Percentiles rank a stretch among this genome's conserved stretches.
phyloP scores from a whole-genome alignment of 73 alveolate species.

The Paramecium tetraurelia region DNA sequence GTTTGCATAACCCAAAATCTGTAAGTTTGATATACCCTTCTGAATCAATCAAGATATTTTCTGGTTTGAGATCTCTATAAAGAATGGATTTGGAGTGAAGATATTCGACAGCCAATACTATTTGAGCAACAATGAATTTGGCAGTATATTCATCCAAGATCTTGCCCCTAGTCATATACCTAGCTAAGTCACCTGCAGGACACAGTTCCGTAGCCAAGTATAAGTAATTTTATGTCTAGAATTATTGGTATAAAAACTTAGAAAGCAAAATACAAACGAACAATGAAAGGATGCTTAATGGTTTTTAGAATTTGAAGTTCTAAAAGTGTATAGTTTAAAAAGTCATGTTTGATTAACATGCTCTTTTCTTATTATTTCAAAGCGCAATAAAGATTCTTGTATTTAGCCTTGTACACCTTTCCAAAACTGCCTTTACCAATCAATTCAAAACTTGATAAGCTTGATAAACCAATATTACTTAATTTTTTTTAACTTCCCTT shows the following conservation, averaged over 20 bases:
- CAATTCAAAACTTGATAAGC: background rate
- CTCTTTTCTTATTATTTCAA: constrained; percentile 21
- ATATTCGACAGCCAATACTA: constrained; percentile 76
- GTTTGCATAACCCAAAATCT: constrained; percentile 85
- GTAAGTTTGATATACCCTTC: constrained; percentile 76
- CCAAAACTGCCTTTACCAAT: constrained; percentile 38
- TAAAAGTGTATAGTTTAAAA: background rate
- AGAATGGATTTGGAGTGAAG: constrained; percentile 73
- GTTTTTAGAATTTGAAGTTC: background rate
- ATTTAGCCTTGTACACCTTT: background rate
- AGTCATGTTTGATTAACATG: background rate
- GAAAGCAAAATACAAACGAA: background rate
- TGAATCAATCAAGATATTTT: constrained; percentile 68
- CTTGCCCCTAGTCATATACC: constrained; percentile 55
- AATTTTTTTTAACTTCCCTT: background rate
- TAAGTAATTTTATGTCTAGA: constrained; percentile 49
- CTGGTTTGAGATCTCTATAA: constrained; percentile 80
- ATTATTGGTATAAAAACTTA: background rate
- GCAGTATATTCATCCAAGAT: constrained; percentile 61
- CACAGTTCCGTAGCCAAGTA: constrained; percentile 73
- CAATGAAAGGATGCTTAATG: constrained; percentile 25
- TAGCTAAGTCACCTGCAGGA: constrained; percentile 73
- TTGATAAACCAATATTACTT: background rate
- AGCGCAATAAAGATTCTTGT: background rate
- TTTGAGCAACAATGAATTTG: constrained; percentile 68